A percentile compares a stretch with the other conserved stretches of the same genome.
Conservation (phyloP, 75 land plant genomes). For the Isoetes taiwanensis region DNA sequence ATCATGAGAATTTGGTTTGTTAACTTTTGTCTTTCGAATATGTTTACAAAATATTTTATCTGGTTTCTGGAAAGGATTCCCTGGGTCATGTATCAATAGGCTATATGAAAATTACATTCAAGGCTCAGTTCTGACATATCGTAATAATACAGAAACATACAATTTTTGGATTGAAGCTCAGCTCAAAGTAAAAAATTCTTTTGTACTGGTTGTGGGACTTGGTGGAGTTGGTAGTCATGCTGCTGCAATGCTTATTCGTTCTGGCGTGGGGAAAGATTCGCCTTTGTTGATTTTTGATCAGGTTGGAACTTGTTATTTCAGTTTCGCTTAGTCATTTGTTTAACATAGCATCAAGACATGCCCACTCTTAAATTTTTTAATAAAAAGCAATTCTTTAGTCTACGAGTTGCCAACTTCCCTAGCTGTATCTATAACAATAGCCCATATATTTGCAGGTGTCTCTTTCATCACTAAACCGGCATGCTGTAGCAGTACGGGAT, state of each 20-base stretch:
- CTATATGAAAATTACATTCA: no score
- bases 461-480: constrained; percentile 85
- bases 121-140: no score
- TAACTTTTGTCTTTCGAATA: no score
- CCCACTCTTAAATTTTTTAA: no score
- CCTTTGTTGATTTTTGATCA: constrained; percentile 97
- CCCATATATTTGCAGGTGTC: constrained; percentile 50
- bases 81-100: no score
- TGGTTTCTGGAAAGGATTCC: no score
- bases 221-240: constrained; percentile 99
- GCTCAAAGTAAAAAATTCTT: constrained; percentile 53
- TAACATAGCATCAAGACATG: no score
- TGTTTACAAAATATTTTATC: no score
- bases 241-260: constrained; percentile 88
- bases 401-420: neutral
- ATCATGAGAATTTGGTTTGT: no score
- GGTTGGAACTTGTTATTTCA: constrained; percentile 33
- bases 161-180: constrained; percentile 82
- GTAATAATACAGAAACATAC: constrained; percentile 81
- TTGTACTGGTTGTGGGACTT: constrained; percentile 90
- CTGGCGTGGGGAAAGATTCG: constrained; percentile 84
- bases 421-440: neutral
- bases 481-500: constrained; percentile 89
- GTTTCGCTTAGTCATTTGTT: no score
- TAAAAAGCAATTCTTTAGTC: no score